Percentiles rank a stretch among this genome's conserved stretches.
phyloP scores from a whole-genome alignment of 1,284 basidiomycete species.

The Ustilago sp. region DNA sequence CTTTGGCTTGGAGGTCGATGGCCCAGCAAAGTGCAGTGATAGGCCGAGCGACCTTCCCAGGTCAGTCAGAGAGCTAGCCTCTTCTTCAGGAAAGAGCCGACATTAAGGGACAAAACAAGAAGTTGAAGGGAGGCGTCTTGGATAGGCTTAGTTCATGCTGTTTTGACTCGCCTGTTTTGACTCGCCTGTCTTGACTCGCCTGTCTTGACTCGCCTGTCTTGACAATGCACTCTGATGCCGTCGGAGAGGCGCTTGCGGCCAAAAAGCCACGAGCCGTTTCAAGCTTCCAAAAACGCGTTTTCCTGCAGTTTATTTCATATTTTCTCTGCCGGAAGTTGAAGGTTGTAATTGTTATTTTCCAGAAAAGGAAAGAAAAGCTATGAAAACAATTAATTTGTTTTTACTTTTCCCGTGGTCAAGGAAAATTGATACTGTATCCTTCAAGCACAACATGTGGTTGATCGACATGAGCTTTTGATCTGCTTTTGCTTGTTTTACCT shows the following conservation, averaged over 20 bases:
- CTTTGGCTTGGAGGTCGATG: not conserved
- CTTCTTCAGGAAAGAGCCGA: not conserved
- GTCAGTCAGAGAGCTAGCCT: not conserved
- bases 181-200: not conserved
- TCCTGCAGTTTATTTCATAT: not conserved
- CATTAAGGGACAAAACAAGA: not conserved
- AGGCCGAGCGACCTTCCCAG: not conserved
- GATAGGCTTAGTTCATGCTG: not conserved
- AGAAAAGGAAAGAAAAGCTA: not conserved
- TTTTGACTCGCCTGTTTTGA: constrained; percentile 1
- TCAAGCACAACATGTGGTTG: too few relatives aligned
- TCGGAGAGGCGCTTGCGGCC: constrained; percentile 3
- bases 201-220: too few relatives aligned
- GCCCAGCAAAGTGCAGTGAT: not conserved
- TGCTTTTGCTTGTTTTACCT: too few relatives aligned
- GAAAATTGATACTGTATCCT: not conserved
- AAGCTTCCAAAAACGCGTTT: too few relatives aligned
- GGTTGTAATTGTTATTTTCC: not conserved
- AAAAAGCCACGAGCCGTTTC: not conserved
- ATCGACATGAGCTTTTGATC: too few relatives aligned
- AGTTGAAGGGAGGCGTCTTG: not conserved
- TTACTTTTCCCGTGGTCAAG: not conserved
- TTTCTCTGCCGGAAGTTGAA: not conserved
- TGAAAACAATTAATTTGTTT: not conserved
- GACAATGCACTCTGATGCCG: not conserved